Base-by-base conservation (phyloP, 805 yeast species). In the Starmerella vaccinii region DNA sequence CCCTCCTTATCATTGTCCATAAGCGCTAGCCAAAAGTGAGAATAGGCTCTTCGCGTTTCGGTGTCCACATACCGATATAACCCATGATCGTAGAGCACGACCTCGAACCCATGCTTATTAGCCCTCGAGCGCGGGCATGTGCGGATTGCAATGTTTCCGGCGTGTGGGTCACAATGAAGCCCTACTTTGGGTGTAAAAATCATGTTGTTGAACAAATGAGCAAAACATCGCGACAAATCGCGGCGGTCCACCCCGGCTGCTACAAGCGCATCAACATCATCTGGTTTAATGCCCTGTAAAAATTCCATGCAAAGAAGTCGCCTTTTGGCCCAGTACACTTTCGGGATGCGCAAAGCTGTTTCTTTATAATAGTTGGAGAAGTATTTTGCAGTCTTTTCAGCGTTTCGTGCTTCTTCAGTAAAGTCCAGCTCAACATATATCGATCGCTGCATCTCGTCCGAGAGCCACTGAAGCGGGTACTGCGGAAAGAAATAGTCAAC, bases 161-260 rank as follows among this genome's bases (percentile, higher is more conserved):
- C 95, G 65, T 92, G 99, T 1, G 98, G 98, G 65, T 92, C 99
- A 69, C 98, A 92, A 65, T 92, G 99, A 39, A 92, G 76, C 0
- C 90, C 86, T 21, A 87, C 95, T 24, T 80, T 81, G 0, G 96
- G 95, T 2, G 94, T 82, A 70, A 92, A 92, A 37, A 92, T 87
- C 99, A 92, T 92, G 62, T 80, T 81, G 69, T 90, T 86, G 71
- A 92, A 92, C 26, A 87, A 81, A 59, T 90, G 95, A 0, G 96
- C 80, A 34, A 92, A 71, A 63, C 97, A 90, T 6, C 81, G 69
- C 2, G 94, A 81, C 8, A 92, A 95, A 55, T 84, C 84, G 0
- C 82, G 76, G 22, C 94, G 71, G 19, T 84, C 77, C 44, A 92
- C 86, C 34, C 75, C 60, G 62, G 87, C 71, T 2, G 68, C 62